Evolutionary conservation across 2,329 filamentous ascomycete species (phyloP).

Genomic region (Pseudogymnoascus pannorum): DNA sequence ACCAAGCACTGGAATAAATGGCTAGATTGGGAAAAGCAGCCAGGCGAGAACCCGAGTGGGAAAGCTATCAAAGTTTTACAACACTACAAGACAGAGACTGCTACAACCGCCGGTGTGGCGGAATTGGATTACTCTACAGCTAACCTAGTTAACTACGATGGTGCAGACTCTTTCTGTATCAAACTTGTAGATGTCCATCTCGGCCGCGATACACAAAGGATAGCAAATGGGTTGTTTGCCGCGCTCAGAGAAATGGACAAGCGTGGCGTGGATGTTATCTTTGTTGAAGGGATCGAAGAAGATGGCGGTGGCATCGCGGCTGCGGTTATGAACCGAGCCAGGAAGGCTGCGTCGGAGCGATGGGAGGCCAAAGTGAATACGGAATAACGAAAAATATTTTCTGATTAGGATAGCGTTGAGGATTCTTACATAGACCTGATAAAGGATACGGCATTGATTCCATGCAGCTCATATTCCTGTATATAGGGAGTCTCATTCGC

Average conservation of each 20-base stretch:
- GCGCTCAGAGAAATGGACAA: conserved; percentile 79
- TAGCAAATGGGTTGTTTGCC: conserved; percentile 83
- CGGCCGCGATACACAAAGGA: conserved; percentile 60
- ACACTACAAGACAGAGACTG: background rate
- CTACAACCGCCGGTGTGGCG: background rate
- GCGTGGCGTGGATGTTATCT: conserved; percentile 71
- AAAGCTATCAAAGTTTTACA: background rate
- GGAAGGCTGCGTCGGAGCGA: conserved; percentile 59
- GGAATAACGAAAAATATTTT: background rate
- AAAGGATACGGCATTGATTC: background rate
- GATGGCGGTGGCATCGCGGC: conserved; percentile 76
- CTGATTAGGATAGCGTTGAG: background rate
- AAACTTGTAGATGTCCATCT: conserved; percentile 59
- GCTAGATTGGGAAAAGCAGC: conserved; percentile 17
- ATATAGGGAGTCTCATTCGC: background rate
- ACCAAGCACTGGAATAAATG: conserved; percentile 32
- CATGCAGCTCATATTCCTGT: background rate
- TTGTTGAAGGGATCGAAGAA: conserved; percentile 74
- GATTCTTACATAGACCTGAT: background rate
- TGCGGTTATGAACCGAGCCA: conserved; percentile 76
- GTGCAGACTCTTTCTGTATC: conserved; percentile 11
- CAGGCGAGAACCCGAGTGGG: background rate
- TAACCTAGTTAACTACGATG: background rate
- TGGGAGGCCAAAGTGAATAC: background rate
- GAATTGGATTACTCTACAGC: background rate